Evolutionary conservation across 352 stramenopile genomes (phyloP), one percentile per base, ranked within the genome.

Genomic region (Phytophthora rubi): DNA sequence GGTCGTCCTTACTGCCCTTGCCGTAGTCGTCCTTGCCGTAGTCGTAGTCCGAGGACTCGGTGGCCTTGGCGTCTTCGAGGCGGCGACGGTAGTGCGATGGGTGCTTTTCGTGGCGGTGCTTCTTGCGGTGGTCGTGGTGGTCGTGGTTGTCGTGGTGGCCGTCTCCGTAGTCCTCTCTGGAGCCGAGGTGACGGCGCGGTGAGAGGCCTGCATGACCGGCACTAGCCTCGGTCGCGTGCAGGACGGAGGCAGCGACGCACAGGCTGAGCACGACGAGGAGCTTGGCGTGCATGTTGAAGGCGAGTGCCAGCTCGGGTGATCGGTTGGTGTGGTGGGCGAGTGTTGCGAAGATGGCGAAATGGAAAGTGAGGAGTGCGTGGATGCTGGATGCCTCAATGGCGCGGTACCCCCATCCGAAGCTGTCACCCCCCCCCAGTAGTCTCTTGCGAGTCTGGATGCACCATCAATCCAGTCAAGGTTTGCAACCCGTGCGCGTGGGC

Each of bases 141-240:
- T 26, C 23, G 23, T 26, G 23, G 23, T 26, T 26, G 23, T 26
- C 23, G 23, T 26, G 23, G 23, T 26, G 23, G 23, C 64, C 35
- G 26, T 60, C 53, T 49, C 26, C 56, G 23, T 26, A 26, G 23
- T 26, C 23, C 23, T 26, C 23, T 26, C 2, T 26, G 23, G 23
- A 26, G 23, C 62, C 59, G n/a, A 71, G 49, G 52, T 69, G 48
- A 28, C 65, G 59, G 33, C 53, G 66, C 21, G 61, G 51, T 6
- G 51, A 32, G 33, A 70, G 44, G 51, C 61, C 45, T 12, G 6
- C 10, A 39, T 1, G 33, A 8, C 5, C 10, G 42, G 15, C 13
- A 48, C 39, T 12, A n/a, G 44, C 57, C 10, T 63, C 57, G 8
- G 47, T 48, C 30, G 49, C 5, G 9, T 59, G 59, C 48, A 65